A percentile compares a stretch with the other conserved stretches of the same genome.
phyloP scores from a whole-genome alignment of 345 rosid genomes.

The Murraya paniculata region DNA sequence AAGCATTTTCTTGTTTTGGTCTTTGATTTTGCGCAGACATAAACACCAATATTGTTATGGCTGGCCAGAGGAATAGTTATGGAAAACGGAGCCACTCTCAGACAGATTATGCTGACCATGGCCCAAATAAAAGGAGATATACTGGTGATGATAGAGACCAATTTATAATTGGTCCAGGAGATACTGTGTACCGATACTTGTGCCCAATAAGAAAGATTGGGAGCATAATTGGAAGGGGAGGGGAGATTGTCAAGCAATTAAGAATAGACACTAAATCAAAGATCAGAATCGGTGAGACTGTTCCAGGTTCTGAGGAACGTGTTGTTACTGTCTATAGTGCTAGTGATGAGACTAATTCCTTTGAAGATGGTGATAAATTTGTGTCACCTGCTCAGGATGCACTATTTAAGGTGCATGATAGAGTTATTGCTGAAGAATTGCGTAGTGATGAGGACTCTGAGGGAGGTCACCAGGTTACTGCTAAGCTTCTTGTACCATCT shows the following conservation, averaged over 20 bases:
- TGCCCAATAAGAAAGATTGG: slow-evolving; percentile 89
- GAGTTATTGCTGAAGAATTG: slow-evolving; percentile 67
- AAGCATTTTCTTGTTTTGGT: neutral
- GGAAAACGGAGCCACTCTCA: slow-evolving; percentile 79
- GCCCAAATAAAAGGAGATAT: slow-evolving; percentile 66
- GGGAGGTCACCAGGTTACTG: slow-evolving; percentile 54
- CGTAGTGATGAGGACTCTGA: slow-evolving; percentile 62
- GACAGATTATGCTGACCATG: slow-evolving; percentile 60
- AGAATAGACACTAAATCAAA: slow-evolving; percentile 81
- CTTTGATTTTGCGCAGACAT: slow-evolving; percentile 15
- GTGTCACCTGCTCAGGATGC: slow-evolving; percentile 95
- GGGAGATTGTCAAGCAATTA: slow-evolving; percentile 90
- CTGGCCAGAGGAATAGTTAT: slow-evolving; percentile 79
- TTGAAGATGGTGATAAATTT: slow-evolving; percentile 49
- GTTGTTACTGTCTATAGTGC: slow-evolving; percentile 88
- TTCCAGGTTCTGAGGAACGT: slow-evolving; percentile 82
- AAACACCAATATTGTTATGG: slow-evolving; percentile 32
- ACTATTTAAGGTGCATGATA: slow-evolving; percentile 78
- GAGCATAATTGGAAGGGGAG: slow-evolving; percentile 92
- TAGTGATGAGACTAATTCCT: slow-evolving; percentile 75
- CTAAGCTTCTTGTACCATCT: slow-evolving; percentile 87
- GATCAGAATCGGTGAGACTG: slow-evolving; percentile 78
- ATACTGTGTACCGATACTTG: slow-evolving; percentile 79
- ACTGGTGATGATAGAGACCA: slow-evolving; percentile 72
- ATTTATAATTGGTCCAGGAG: slow-evolving; percentile 57